Evolutionary conservation across 192 early-diverging fungal genomes (phyloP), one percentile per base, ranked within the genome.

Genomic region (Backusella luteola): DNA sequence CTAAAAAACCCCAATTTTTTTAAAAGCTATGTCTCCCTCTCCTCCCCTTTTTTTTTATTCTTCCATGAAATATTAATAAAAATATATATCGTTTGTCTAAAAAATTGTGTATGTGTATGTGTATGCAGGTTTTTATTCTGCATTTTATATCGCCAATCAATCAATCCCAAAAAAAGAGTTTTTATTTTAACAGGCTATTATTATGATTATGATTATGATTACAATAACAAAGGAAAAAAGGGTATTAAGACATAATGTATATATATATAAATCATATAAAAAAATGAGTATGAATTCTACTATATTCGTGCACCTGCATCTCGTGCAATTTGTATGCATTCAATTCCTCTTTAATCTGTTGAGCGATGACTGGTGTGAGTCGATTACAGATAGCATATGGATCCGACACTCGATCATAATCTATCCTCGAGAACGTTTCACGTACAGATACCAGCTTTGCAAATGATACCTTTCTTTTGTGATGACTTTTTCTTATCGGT

Each of bases 281-380:
- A 74, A 90, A 92, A 70, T 92, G 91, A 26, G 93, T 94, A 79
- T 93, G 85, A 7, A 81, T 67, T 34, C 85, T 87, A 69, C 92
- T 93, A 23, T 93, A 90, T 75, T 92, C 89, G 78, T 97, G 96
- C 11, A 98, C 92, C 6, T 84, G 79, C 96, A 99, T 97, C 81
- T 99, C 97, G 59, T 87, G 83, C 68, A 91, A 88, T 84, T 99
- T 99, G 86, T 91, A 99, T 42, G 91, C 87, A 84, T 99, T 99
- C 71, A 99, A 81, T 83, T 99, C 97, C 77, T 95, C 87, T 56
- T 97, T 93, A 81, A 99, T 99, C 73, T 85, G 79, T 67, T 93
- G 91, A 56, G 96, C 95, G 67, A 96, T 86, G 53, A 90, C 85
- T 15, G 95, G 88, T 19, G 94, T 96, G 1, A 98, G 84, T 23